Percentiles rank a stretch among this genome's conserved stretches.
phyloP scores from a whole-genome alignment of 139 green algal genomes.

The Volvox africanus region DNA sequence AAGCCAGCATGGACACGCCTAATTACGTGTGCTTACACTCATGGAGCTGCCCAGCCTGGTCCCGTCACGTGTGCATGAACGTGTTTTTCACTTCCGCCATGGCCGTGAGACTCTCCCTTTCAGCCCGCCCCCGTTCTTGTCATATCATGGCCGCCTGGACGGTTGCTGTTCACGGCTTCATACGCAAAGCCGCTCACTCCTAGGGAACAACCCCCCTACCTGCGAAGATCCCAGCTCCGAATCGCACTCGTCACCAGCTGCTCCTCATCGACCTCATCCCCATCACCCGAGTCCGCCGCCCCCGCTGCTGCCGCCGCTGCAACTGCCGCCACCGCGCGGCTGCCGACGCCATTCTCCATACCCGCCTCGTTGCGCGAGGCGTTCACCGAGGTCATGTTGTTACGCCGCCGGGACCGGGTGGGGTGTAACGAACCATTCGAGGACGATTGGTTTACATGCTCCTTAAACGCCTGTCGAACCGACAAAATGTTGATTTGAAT shows the following conservation, averaged over 20 bases:
- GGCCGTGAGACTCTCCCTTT: no score
- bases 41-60: no score
- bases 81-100: no score
- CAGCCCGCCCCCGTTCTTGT: no score
- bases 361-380: neutral
- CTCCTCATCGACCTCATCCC: neutral
- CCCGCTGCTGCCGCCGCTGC: neutral
- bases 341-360: neutral
- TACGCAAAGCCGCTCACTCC: neutral
- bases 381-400: neutral
- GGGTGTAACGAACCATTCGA: neutral
- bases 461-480: slow-evolving; percentile 20
- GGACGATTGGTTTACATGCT: slow-evolving; percentile 8
- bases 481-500: neutral
- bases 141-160: no score
- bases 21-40: no score
- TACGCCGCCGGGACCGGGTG: neutral
- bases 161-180: neutral
- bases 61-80: no score
- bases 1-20: no score
- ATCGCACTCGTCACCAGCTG: neutral
- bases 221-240: slow-evolving; percentile 25
- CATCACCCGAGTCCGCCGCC: neutral
- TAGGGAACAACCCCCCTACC: neutral
- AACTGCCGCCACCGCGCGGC: neutral